phyloP scores from a whole-genome alignment of 768 basidiomycete genomes.

The Trametes cubensis region DNA sequence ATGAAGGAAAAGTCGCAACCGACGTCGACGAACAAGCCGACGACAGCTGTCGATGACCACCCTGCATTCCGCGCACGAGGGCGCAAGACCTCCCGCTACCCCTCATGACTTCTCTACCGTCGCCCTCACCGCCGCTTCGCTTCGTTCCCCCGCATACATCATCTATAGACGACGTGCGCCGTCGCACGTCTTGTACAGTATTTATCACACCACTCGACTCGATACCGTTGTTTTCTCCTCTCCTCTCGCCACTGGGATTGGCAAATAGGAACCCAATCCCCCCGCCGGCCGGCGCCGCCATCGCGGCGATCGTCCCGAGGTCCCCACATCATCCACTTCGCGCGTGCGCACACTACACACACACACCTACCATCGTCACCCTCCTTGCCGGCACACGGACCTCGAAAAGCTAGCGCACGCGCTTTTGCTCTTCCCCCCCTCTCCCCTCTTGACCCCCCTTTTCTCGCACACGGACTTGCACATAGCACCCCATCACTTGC shows the following conservation, averaged over 20 bases:
- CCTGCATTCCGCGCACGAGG: conserved; percentile 48
- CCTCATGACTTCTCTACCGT: conserved; percentile 31
- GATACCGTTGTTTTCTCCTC: conserved; percentile 8
- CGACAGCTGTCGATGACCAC: conserved; percentile 27
- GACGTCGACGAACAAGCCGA: neutral
- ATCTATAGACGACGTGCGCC: conserved; percentile 21
- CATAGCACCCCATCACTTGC: conserved; percentile 25
- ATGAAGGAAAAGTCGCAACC: conserved; percentile 19
- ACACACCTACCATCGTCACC: conserved; percentile 4
- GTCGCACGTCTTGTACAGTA: conserved; percentile 25
- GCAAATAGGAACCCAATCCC: conserved; percentile 26
- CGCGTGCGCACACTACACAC: neutral
- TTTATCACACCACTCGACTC: conserved; percentile 18
- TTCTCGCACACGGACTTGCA: conserved; percentile 28
- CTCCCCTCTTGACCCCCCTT: conserved; percentile 8
- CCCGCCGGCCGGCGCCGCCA: conserved; percentile 21
- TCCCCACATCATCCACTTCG: conserved; percentile 3
- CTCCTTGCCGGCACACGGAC: conserved; percentile 24
- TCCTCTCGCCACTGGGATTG: conserved; percentile 25
- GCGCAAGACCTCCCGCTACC: conserved; percentile 44
- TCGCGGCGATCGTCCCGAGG: conserved; percentile 18
- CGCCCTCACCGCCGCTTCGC: conserved; percentile 10
- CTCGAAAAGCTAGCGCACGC: conserved; percentile 24
- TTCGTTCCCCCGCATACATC: conserved; percentile 14
- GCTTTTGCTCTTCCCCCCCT: neutral